A percentile compares a stretch with the other conserved stretches of the same genome.
phyloP scores from a whole-genome alignment of 2,329 filamentous ascomycete species.

The Cercospora sp. region DNA sequence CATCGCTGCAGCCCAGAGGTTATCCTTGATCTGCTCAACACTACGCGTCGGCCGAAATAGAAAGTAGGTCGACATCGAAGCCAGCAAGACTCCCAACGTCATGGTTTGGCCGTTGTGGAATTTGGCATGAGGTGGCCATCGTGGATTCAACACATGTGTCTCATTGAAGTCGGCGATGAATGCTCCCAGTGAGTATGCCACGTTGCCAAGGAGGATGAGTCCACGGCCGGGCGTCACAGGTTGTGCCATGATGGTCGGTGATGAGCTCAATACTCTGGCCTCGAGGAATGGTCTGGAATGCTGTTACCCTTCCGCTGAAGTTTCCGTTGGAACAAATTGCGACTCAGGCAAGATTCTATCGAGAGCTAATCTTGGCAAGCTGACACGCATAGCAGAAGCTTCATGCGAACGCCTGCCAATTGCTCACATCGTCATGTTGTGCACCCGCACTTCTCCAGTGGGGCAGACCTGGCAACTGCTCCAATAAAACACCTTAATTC shows the following conservation, averaged over 20 bases:
- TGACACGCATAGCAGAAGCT: background rate
- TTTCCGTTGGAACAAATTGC: background rate
- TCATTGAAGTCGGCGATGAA: conserved; percentile 40
- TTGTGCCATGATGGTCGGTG: conserved; percentile 3
- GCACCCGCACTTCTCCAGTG: background rate
- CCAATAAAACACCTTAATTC: too few species aligned
- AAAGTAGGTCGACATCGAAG: conserved; percentile 44
- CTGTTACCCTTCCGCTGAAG: background rate
- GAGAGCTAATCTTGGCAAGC: background rate
- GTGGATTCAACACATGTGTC: conserved; percentile 52
- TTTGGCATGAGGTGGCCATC: conserved; percentile 54
- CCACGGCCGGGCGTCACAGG: conserved; percentile 33
- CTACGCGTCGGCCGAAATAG: conserved; percentile 32
- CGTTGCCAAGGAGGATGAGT: conserved; percentile 38
- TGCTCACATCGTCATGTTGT: background rate
- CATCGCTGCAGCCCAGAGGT: conserved; percentile 40
- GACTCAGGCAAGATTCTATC: background rate
- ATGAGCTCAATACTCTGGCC: too few species aligned
- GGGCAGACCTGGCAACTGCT: too few species aligned
- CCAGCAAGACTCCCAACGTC: conserved; percentile 47
- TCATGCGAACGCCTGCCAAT: background rate
- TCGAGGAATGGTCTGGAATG: background rate
- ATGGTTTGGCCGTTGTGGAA: conserved; percentile 58
- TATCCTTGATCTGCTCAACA: conserved; percentile 21
- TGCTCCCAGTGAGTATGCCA: conserved; percentile 38